Evolutionary conservation across 2,329 filamentous ascomycete genomes (phyloP), one percentile per base, ranked within the genome.

Genomic region (Rhynchosporium graminicola): DNA sequence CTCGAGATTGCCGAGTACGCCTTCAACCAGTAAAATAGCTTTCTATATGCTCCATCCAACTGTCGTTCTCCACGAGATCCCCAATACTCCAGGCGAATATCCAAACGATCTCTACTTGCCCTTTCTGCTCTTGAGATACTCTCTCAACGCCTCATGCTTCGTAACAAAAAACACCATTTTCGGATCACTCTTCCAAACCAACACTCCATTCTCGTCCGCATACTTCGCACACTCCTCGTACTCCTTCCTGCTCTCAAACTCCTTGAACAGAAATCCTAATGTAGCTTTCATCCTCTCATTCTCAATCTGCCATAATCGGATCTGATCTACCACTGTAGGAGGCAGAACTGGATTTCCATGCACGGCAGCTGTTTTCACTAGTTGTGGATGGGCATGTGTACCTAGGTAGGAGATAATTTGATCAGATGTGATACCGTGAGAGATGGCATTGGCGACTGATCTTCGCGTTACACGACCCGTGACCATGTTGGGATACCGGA

Each of bases 291-390:
- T 96, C 57, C 95, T 85, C 79, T 99, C 95, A 67, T 94, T 92
- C 77, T 99, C 95, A 58, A 98, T 87, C 79, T 99, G 94, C 95
- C 95, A 99, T 26, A 99, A 85, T 2, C 93, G 85, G 71, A 99
- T 97, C 80, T 99, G 95, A 76, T 99, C 95, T 66, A 97, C 91
- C 15, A 99, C 95, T 0, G 96, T 98, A 0, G 95, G 93, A 0
- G 96, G 95, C 1, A 99, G 83, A 15, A 97, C 85, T 1, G 93
- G 90, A 2, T 66, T 69, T n/a, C 69, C 68, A 8, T 66, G 63
- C 8, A 66, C 65, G 0, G 77, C 72, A 1, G 77, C 72, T 65
- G 81, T 82, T 71, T 83, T 83, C 64, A 83, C 87, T 85, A 99
- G 92, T 76, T 98, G 91, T 50, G 96, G 92, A 77, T 99, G 95